Evolutionary conservation across 257 asterid species (phyloP), one percentile per base, ranked within the genome.

Genomic region (Lycium ferocissimum): DNA sequence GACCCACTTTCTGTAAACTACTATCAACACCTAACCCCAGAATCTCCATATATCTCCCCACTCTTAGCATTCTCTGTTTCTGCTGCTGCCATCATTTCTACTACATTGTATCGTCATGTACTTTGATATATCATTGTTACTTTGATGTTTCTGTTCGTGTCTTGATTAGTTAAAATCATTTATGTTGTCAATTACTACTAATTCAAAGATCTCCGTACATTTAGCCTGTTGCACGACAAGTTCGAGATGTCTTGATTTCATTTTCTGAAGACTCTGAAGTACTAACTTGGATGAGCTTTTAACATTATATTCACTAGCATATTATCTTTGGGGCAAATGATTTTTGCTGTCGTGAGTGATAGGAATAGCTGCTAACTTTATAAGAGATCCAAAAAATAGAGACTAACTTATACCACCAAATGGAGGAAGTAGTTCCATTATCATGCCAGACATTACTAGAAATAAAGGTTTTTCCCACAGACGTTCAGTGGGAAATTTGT

Each of bases 371-470:
- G 80, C 17, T 72, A 72, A 72, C 57, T 72, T 72, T 43, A 18
- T 43, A 8, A 72, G 57, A 0, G 56, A 72, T 76, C 47, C 63
- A 51, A 76, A 51, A 53, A n/a, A 51, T 51, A 76, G 22, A 13
- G 26, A 49, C 33, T 17, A 51, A 79, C 84, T 51, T 72, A 43
- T 69, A 65, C 61, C 53, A 67, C 80, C 65, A 45, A 84, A 91
- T 92, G 98, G 95, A 89, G 88, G 97, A 89, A 88, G 63, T 84
- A 62, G 91, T 85, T 84, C 87, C 13, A 49, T 90, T 92, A 85
- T 93, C 92, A 85, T 86, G 62, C 79, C 96, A 92, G 86, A 91
- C 33, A 26, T 1, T 26, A 26, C 33, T 26, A 26, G 33, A 26
- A 26, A 26, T 26, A 26, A 26, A 26, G 1, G 33, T 26, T 26